Percentiles rank a stretch among this genome's conserved stretches.
phyloP scores from a whole-genome alignment of 306 rosid genomes.

The Malus orientalis region DNA sequence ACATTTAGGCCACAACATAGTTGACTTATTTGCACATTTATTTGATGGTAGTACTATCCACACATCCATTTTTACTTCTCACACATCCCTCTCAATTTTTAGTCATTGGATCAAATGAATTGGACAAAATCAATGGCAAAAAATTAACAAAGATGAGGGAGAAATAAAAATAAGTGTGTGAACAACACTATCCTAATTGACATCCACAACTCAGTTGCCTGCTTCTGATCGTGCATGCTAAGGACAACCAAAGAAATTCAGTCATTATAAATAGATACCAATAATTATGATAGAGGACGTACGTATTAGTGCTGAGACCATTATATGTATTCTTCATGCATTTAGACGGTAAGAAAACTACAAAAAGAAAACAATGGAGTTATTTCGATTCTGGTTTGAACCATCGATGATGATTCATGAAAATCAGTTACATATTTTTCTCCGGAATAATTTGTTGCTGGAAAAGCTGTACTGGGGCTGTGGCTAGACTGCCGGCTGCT shows the following conservation, averaged over 20 bases:
- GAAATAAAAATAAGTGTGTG: too few species aligned
- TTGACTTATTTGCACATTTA: too few species aligned
- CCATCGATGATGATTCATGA: neutral
- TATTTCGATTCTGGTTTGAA: conserved; percentile 3
- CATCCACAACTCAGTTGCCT: too few species aligned
- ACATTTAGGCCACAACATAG: too few species aligned
- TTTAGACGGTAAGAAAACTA: neutral
- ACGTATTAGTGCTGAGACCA: neutral
- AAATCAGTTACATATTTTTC: neutral
- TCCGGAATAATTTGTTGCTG: neutral
- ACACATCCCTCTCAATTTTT: too few species aligned
- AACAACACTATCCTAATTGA: too few species aligned
- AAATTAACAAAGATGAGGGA: too few species aligned
- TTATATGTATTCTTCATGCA: neutral
- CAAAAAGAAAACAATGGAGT: neutral
- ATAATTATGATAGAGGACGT: neutral
- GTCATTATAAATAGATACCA: neutral
- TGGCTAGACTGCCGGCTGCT: neutral
- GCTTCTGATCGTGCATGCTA: too few species aligned
- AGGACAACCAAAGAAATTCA: neutral
- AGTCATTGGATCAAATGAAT: too few species aligned
- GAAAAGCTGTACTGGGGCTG: neutral
- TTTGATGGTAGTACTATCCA: too few species aligned
- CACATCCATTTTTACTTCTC: too few species aligned
- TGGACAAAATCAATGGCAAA: too few species aligned